These are phyloP conservation scores for Chytriomyces hyalinus DNA, from an alignment of 192 early-diverging fungal species.

Conservation along the genomic window DNA sequence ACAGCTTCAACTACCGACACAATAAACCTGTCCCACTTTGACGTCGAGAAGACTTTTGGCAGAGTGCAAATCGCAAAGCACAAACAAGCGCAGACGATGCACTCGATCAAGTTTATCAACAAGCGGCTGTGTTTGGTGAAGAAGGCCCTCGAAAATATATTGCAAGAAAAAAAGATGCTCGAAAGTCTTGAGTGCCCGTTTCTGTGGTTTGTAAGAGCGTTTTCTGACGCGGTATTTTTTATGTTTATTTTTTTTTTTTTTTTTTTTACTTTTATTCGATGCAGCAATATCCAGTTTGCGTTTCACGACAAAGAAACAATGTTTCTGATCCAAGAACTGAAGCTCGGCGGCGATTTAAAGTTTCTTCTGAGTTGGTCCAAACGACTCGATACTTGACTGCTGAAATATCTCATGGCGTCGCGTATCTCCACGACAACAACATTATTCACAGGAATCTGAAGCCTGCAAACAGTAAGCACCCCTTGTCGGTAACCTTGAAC, in stretches of 20 bases:
- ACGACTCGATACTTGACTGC: neutral
- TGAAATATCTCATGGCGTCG: neutral
- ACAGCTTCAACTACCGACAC: neutral
- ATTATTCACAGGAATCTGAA: neutral
- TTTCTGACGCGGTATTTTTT: too few species aligned
- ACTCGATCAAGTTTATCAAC: neutral
- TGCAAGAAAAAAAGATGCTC: constrained; percentile 84
- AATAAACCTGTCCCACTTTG: neutral
- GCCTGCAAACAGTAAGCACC: neutral
- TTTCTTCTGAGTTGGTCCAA: neutral
- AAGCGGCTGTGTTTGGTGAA: constrained; percentile 84
- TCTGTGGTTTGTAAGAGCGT: neutral
- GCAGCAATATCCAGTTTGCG: neutral
- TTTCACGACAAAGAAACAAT: neutral
- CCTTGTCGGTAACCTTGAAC: neutral
- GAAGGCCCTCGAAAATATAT: constrained; percentile 84
- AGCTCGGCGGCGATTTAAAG: neutral
- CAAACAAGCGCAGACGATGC: neutral
- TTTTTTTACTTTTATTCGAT: too few species aligned
- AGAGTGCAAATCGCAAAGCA: neutral
- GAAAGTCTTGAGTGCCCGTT: constrained; percentile 15
- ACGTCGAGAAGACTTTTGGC: neutral
- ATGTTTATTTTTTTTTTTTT: neutral
- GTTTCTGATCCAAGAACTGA: neutral
- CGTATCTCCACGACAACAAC: neutral